A percentile compares a stretch with the other conserved stretches of the same genome.
phyloP scores from a whole-genome alignment of 2,329 filamentous ascomycete species.

The Fusarium incarnatum region DNA sequence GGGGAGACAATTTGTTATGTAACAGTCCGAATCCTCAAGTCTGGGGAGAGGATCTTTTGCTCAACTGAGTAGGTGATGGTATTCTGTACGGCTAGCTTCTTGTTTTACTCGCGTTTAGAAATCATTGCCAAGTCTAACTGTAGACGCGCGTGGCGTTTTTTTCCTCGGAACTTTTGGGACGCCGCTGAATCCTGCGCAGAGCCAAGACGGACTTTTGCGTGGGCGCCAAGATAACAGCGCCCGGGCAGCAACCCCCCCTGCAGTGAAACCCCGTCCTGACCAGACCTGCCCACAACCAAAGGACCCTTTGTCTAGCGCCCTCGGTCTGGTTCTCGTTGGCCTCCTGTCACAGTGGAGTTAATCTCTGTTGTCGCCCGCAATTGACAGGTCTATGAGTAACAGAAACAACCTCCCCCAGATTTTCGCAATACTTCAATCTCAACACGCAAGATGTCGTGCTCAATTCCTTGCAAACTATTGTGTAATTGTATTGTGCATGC shows the following conservation, averaged over 20 bases:
- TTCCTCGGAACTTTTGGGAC: constrained; percentile 31
- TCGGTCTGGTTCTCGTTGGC: neutral
- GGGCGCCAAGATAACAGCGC: constrained; percentile 16
- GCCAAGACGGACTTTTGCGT: constrained; percentile 36
- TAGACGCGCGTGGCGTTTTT: neutral
- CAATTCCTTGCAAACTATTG: constrained; percentile 10
- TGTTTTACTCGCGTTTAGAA: neutral
- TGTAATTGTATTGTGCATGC: constrained; percentile 1
- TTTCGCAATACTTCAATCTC: neutral
- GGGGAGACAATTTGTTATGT: constrained; percentile 22
- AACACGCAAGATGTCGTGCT: constrained; percentile 23
- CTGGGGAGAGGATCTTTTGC: constrained; percentile 3
- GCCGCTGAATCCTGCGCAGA: neutral
- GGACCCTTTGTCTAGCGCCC: constrained; percentile 40
- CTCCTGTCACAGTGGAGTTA: constrained; percentile 1
- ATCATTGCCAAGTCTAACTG: neutral
- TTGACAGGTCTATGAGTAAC: neutral
- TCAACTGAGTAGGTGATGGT: neutral
- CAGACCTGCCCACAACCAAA: constrained; percentile 8
- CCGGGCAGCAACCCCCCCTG: constrained; percentile 7
- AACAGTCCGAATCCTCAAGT: neutral
- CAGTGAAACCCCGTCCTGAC: constrained; percentile 5
- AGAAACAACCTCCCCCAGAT: neutral
- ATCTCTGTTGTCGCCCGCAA: neutral
- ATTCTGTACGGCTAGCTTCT: neutral